Base-by-base conservation (phyloP, 805 yeast species). In the Starmerella floricola region DNA sequence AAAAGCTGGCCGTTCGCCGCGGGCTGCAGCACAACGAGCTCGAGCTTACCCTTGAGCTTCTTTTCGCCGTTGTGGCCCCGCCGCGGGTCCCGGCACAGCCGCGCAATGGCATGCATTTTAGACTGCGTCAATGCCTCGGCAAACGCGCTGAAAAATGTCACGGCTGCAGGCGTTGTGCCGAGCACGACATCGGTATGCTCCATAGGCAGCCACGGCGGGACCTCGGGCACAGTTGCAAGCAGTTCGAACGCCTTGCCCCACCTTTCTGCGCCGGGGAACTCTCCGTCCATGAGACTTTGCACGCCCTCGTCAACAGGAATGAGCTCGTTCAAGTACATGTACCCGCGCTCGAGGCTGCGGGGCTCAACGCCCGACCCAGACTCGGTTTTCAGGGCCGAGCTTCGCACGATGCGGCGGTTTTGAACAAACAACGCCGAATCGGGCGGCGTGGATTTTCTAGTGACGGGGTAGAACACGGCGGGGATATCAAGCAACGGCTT, bases 11-110 rank as follows among this genome's bases (percentile, higher is more conserved):
- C 42, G 2, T 41, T 34, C 1, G 19, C 31, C 1, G 17, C 35
- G 0, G 58, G 58, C 18, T 44, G 45, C 18, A 54, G 31, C 6
- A 34, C 37, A 11, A 44, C 34, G 11, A 54, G 40, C 17, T 45
- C 45, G n/a, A 51, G 20, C 11, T 41, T 35, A 11, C 50, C 42
- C 30, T 48, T 48, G 18, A n/a, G 30, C 41, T 29, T 34, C 21
- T 17, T 16, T 8, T 20, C 31, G 13, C 41, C 43, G 13, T 19
- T n/a, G 4, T 17, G 20, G 3, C 38, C 38, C 2, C 34, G 16
- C 4, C 41, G 31, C 13, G 45, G 46, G 4, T 33, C 49, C 16
- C 36, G 24, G 13, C 50, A 45, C 23, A 41, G 32, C 23, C 58
- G 45, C 1, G 50, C 55, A 8, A 54, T 3, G 2, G 53, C 57